Base-by-base conservation (phyloP, 768 basidiomycete species). In the Suillus sp. region DNA sequence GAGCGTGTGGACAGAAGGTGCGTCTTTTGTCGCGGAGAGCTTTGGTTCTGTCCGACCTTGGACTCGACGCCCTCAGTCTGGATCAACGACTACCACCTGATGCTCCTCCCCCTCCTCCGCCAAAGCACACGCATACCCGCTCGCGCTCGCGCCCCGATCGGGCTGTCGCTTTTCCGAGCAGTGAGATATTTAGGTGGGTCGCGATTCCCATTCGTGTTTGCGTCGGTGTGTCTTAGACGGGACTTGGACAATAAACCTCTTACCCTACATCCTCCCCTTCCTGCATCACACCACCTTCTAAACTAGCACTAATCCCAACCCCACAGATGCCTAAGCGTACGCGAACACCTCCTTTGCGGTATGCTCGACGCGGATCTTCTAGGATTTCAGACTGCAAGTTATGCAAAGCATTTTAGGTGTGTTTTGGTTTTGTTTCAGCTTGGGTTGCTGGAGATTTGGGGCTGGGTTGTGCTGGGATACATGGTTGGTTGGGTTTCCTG, bases 11-110 rank as follows among this genome's bases (percentile, higher is more conserved):
- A 83, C 86, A 67, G 91, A 93, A 22, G 86, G 83, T 86, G 30
- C 14, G 71, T 68, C 6, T 30, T 62, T 57, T 30, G 42, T 27
- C 57, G 18, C 16, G 32, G 53, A 5, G 27, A 38, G 30, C 57
- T 47, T 48, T 43, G 60, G 35, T 51, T 34, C 6, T 25, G 27
- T 0, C 65, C 69, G 54, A 71, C 2, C 5, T 25, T 13, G 35
- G 35, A 11, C 35, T 35, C 35, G 10, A 14, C 5, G 43, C n/a
- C 2, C 11, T 22, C 11, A 48, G 83, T 92, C 68, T 92, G 89
- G 89, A 83, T 93, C 3, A 95, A 99, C 76, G 96, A 99, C 78
- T 99, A 98, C 76, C 96, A 99, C 71, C 88, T 99, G 55, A 90
- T 97, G 81, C 88, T 99, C 56, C 86, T 97, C 10, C 96, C 96